Conservation (phyloP, 176 grass and related monocot genomes). For the bread wheat (Triticum aestivum) region IWGSC_CS_RefSeq_v2.1 NC_057794.1:538328337-538328836, state of each 20-base stretch:
- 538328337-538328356: neutral
- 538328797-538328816: conserved; percentile 91
- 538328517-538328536: too few species aligned
- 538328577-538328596: too few species aligned
- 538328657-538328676: conserved; percentile 87
- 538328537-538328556: too few species aligned
- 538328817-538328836: conserved; percentile 97
- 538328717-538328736: conserved; percentile 82
- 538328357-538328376: neutral
- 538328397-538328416: neutral
- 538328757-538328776: conserved; percentile 87
- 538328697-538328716: conserved; percentile 98
- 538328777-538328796: conserved; percentile 83
- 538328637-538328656: neutral
- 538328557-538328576: too few species aligned
- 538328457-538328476: too few species aligned
- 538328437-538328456: neutral
- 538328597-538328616: neutral
- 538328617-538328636: neutral
- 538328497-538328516: neutral
- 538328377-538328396: neutral
- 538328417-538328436: neutral
- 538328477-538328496: neutral
- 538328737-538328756: conserved; percentile 90
- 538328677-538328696: conserved; percentile 92